Evolutionary conservation across 352 stramenopile genomes (phyloP), one percentile per base, ranked within the genome.

Genomic region (Blastocystis sp.): DNA sequence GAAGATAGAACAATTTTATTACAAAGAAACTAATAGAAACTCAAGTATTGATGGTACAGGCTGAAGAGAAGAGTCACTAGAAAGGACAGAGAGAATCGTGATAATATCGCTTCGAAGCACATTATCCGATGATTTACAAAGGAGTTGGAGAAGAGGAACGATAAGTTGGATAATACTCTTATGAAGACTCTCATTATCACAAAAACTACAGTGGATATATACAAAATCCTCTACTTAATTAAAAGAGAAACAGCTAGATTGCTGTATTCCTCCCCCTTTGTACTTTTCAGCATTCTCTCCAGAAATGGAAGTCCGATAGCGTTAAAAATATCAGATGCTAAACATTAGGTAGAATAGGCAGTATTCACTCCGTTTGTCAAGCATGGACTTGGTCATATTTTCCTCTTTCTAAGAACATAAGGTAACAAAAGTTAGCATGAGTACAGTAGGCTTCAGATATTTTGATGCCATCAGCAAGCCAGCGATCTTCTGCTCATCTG

Each of bases 221-320:
- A 29, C 0, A 39, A 23, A 23, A 8, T 61, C 13, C 5, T 7
- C 11, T n/a, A 80, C 70, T 80, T 80, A 8, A 64, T 18, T 45
- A 80, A 20, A 80, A 80, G 55, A 18, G 45, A 62, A 7, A 80
- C 23, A 50, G 45, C 70, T 8, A 80, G 23, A 41, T 26, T 34
- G 37, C 70, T 64, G 64, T 80, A 80, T 11, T 20, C 26, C 3
- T 64, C 70, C 7, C 63, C 47, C 50, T 61, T 41, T 11, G 39
- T 41, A 66, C 37, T 43, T 41, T 41, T 23, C 11, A 80, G 2
- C 39, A 80, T 20, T 43, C 55, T 62, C 20, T 80, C 70, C 3
- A 80, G 18, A 80, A 80, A 80, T n/a, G 70, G 70, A 13, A 80
- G 34, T 18, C 70, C 70, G 11, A 80, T 45, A 39, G 70, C 70